Base-by-base conservation (phyloP, 805 yeast species). In the Lipomyces kockii region DNA sequence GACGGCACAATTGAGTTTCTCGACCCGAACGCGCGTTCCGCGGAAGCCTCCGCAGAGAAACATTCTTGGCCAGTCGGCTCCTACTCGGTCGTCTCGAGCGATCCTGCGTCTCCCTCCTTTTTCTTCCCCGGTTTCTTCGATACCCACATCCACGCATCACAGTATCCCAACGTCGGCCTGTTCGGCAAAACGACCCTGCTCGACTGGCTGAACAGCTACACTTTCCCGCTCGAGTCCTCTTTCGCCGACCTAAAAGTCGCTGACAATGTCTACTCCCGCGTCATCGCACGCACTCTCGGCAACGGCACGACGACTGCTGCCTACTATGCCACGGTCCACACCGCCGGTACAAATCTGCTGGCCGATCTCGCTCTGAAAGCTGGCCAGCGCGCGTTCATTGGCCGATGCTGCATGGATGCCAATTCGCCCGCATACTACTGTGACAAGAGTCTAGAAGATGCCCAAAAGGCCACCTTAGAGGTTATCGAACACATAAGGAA, bases 261-360 rank as follows among this genome's bases (percentile, higher is more conserved):
- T 0, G 71, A 78, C 12, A 76, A 81, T 6, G 87, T 93, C 1
- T 95, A 94, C 76, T 72, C 83, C 14, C 84, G 83, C 71, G 90
- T 89, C 4, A 86, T 95, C n/a, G 74, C 79, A 2, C 86, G 89
- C 64, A 91, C 97, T 0, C 79, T 95, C 70, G 74, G 76, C 2
- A 83, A 87, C 75, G 99, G 99, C 25, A 95, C 98, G 0, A 95
- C 99, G 0, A 87, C 94, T 64, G 97, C 97, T 0, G 84, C 96
- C 0, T 95, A 95, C 79, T 95, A 87, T 77, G 94, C 98, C 3
- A 92, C 98, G 0, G 88, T 91, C 58, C 97, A 94, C 75, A 81
- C 88, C 0, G 85, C 84, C 6, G 87, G 97, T 2, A 85, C 98
- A 1, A 88, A 88, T 61, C 73, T 89, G 49, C 84, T 95, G 74